Conservation (phyloP, 164 flowering plant genomes). For the Malania oleifera region DNA sequence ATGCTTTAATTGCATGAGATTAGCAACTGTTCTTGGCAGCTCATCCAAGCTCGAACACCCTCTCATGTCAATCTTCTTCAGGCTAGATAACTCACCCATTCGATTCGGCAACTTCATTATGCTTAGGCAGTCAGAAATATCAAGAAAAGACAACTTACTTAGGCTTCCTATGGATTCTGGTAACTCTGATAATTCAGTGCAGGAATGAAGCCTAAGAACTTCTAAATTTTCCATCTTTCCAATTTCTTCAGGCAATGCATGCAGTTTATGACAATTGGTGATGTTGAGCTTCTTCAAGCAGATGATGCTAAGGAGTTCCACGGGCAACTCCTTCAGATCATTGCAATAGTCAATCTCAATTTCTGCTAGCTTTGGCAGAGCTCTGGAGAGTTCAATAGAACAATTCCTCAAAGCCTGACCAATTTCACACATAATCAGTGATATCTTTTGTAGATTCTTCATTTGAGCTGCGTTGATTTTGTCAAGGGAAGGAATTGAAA, state of each 20-base stretch:
- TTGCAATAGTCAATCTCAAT: neutral
- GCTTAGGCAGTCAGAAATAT: constrained; percentile 30
- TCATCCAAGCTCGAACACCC: constrained; percentile 19
- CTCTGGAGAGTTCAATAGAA: neutral
- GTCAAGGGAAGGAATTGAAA: too few relatives aligned
- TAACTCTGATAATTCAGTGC: constrained; percentile 24
- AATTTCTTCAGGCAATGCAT: constrained; percentile 21
- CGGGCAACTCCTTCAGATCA: neutral
- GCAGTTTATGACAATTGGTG: constrained; percentile 35
- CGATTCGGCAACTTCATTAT: constrained; percentile 25
- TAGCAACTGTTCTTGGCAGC: constrained; percentile 27
- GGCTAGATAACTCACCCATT: constrained; percentile 21
- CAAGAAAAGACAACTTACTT: constrained; percentile 23
- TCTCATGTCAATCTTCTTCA: constrained; percentile 28
- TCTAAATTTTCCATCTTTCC: constrained; percentile 25
- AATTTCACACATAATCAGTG: too few relatives aligned
- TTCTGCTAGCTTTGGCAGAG: neutral
- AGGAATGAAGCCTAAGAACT: constrained; percentile 31
- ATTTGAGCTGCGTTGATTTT: too few relatives aligned
- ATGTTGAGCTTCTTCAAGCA: constrained; percentile 23
- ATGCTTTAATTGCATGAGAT: constrained; percentile 14
- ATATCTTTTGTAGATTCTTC: too few relatives aligned
- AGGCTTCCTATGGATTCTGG: constrained; percentile 31
- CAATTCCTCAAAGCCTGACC: neutral
- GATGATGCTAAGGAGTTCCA: neutral